Base-by-base conservation (phyloP, 148 eudicot species). In the Tetragonia tetragonoides region DNA sequence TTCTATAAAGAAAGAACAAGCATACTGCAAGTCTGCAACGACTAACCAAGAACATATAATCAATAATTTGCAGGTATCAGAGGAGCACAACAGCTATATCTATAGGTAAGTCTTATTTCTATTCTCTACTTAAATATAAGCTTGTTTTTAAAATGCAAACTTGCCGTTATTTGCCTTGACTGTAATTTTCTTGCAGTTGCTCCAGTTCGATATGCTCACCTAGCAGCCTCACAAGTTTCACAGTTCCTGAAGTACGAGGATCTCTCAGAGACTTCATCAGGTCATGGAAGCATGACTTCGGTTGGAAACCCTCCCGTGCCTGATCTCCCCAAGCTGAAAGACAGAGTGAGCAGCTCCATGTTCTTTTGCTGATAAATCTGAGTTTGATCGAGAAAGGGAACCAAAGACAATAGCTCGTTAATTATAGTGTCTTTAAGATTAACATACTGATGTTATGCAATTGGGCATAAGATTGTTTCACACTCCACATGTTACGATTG, bases 51-150 rank as follows among this genome's bases (percentile, higher is more conserved):
- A n/a, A 8, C 18, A 64, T 38, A 24, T 17, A 8, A 11, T n/a
- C 0, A 10, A 10, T 38, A 7, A 15, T 4, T 46, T 72, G 72
- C 80, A 81, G 84, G 66, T 77, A 77, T 56, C 84, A 81, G 20
- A 77, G 77, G 66, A 72, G 80, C 74, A 81, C 84, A 0, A 81
- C 77, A 10, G 84, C 81, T 9, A 77, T 77, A 24, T 77, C 80
- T 34, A 63, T 66, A 5, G 84, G 84, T 81, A 77, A 81, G 12
- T 49, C 57, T 60, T 47, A 10, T 46, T 51, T 3, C 6, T 8
- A 49, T 2, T 49, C 53, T 49, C 53, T 49, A 1, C 53, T 49
- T 44, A 49, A 11, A 2, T 7, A 24, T 63, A 7, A 23, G 67
- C 15, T 21, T 6, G 2, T 63, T 21, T 2, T 34, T 9, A 6